Evolutionary conservation across 257 asterid genomes (phyloP).

Genomic region (Salvia rosmarinus): DNA sequence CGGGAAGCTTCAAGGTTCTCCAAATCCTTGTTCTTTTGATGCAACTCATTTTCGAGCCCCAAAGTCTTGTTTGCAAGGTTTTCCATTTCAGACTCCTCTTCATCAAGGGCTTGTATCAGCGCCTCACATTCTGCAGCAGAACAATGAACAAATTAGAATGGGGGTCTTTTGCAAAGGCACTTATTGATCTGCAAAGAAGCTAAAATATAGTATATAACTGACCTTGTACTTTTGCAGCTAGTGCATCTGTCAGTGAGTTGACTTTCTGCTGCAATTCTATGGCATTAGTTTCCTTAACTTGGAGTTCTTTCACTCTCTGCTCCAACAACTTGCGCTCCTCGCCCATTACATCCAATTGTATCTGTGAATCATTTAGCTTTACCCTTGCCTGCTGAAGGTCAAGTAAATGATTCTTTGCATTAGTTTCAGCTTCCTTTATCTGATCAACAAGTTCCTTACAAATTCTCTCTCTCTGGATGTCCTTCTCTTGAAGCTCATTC

Average conservation of each 20-base stretch:
- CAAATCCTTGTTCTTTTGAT: constrained; percentile 64
- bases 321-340: constrained; percentile 62
- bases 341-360: constrained; percentile 51
- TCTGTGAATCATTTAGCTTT: constrained; percentile 55
- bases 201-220: constrained; percentile 32
- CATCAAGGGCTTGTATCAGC: constrained; percentile 92
- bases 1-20: constrained; percentile 92
- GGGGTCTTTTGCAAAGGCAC: constrained; percentile 26
- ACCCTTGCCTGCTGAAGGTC: constrained; percentile 69
- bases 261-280: constrained; percentile 59
- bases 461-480: constrained; percentile 76
- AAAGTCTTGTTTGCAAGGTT: constrained; percentile 61
- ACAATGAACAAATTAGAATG: constrained; percentile 26
- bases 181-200: constrained; percentile 19
- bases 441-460: constrained; percentile 83
- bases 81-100: constrained; percentile 91
- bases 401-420: constrained; percentile 59
- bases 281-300: constrained; percentile 56
- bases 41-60: constrained; percentile 70
- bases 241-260: constrained; percentile 58
- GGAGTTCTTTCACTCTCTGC: constrained; percentile 58
- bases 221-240: constrained; percentile 95
- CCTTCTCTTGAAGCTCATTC: constrained; percentile 94
- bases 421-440: constrained; percentile 85
- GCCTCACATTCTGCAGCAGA: constrained; percentile 76